Evolutionary conservation across 305 asterid genomes (phyloP).

Genomic region (Rubia balearica): DNA sequence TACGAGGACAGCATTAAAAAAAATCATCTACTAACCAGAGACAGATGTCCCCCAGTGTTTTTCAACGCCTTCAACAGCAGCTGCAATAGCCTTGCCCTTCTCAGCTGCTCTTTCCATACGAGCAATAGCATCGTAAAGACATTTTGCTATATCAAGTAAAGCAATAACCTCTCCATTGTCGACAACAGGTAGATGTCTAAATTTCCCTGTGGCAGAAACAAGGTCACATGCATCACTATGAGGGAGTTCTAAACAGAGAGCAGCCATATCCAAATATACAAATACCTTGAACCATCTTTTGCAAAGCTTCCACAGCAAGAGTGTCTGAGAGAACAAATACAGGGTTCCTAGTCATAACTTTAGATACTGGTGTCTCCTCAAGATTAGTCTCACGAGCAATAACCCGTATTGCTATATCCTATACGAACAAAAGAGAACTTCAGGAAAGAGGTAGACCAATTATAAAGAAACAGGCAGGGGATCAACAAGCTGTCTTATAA

Average conservation of each 20-base stretch:
- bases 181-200: conserved; percentile 92
- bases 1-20: conserved; percentile 15
- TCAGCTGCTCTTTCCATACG: conserved; percentile 97
- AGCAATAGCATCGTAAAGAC: conserved; percentile 92
- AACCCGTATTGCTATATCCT: conserved; percentile 90
- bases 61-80: conserved; percentile 98
- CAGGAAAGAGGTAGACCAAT: conserved; percentile 7
- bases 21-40: conserved; percentile 51
- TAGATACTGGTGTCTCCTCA: conserved; percentile 82
- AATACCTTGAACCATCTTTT: conserved; percentile 95
- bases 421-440: conserved; percentile 12
- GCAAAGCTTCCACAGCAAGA: conserved; percentile 96
- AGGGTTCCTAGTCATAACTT: conserved; percentile 91
- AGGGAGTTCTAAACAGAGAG: conserved; percentile 5
- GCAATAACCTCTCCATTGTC: conserved; percentile 97
- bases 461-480: conserved; percentile 1
- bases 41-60: conserved; percentile 93
- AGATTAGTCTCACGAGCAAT: conserved; percentile 68
- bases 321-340: conserved; percentile 93
- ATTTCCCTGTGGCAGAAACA: conserved; percentile 53
- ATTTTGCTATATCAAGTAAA: conserved; percentile 85
- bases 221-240: conserved; percentile 9
- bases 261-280: conserved; percentile 13
- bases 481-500: neutral
- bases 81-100: conserved; percentile 97